A percentile compares a stretch with the other conserved stretches of the same genome.
Evolutionary conservation across 495 filamentous ascomycete genomes (phyloP).

Genomic region (Xylaria castorea): DNA sequence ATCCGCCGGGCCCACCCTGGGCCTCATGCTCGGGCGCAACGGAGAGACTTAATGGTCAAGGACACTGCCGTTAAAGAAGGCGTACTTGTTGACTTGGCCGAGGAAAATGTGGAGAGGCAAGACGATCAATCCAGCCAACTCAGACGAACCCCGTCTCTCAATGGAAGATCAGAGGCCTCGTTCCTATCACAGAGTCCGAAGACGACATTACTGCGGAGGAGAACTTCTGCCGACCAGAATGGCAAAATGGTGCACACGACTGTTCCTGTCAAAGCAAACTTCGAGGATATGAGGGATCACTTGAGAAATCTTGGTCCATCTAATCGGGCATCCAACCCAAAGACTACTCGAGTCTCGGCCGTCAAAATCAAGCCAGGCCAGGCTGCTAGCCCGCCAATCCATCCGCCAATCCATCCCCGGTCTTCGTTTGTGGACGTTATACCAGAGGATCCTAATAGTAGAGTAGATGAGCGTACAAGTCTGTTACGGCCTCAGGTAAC

Average conservation of each 20-base stretch:
- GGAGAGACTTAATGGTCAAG: slow-evolving; percentile 64
- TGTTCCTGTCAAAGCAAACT: slow-evolving; percentile 57
- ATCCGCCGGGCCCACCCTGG: slow-evolving; percentile 70
- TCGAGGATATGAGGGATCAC: slow-evolving; percentile 77
- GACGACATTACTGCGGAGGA: slow-evolving; percentile 61
- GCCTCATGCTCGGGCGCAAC: slow-evolving; percentile 60
- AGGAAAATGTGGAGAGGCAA: slow-evolving; percentile 19
- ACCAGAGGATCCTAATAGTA: slow-evolving; percentile 31
- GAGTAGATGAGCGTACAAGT: slow-evolving; percentile 50
- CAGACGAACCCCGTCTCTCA: slow-evolving; percentile 30
- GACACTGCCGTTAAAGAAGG: slow-evolving; percentile 39
- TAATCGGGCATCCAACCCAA: slow-evolving; percentile 84
- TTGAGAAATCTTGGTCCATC: slow-evolving; percentile 91
- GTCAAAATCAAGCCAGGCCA: slow-evolving; percentile 87
- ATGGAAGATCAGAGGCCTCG: slow-evolving; percentile 39
- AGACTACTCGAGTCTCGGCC: slow-evolving; percentile 79
- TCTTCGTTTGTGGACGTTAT: slow-evolving; percentile 29
- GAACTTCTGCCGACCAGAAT: slow-evolving; percentile 58
- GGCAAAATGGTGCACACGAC: slow-evolving; percentile 47
- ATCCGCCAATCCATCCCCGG: slow-evolving; percentile 32
- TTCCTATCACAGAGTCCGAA: slow-evolving; percentile 47
- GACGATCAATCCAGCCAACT: slow-evolving; percentile 2
- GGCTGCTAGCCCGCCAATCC: slow-evolving; percentile 24
- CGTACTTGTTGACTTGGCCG: slow-evolving; percentile 37
- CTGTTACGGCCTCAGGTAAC: slow-evolving; percentile 47